Base-by-base conservation (phyloP, 2,329 filamentous ascomycete species). In the Stachybotrys chartarum region DNA sequence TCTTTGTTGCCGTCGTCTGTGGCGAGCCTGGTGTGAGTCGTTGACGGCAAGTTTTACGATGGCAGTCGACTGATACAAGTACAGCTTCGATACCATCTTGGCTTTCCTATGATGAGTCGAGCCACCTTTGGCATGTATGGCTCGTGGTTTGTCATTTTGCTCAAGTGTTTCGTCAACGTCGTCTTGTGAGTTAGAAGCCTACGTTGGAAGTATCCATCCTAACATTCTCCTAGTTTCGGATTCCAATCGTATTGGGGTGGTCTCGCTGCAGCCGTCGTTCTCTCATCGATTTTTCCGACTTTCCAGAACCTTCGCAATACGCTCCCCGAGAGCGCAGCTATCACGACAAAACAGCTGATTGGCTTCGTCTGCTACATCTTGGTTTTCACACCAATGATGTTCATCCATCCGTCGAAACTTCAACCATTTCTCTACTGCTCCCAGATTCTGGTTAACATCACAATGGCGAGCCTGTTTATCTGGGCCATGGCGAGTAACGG, bases 321-420 rank as follows among this genome's bases (percentile, higher is more conserved):
- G 35, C 66, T 80, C 10, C 72, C 76, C 0, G 66, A 63, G 5
- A 70, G 63, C 52, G 60, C 70, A 49, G 73, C 70, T 31, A 65
- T 69, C 55, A 69, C 66, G 48, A 72, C 75, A 16, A 71, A 74
- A 17, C 72, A 76, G 30, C 66, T 81, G 35, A 68, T 80, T 2
- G 80, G 73, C 56, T 75, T 75, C 45, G 58, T 77, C 18, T 71
- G 74, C 6, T 74, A 69, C 50, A 61, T 70, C 6, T 76, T 74
- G 61, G 77, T 73, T 55, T 72, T 71, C 14, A n/a, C 75, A 5
- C 74, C 71, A 12, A 79, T 79, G 76, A 51, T 79, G 39, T 44
- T 44, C 39, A 44, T 44, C 39, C 39, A 44, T 44, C 39, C 39
- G n/a, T 12, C 39, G 11, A 44, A 44, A 44, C 39, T 44, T 11